Percentiles rank a stretch among this genome's conserved stretches.
Evolutionary conservation across 352 stramenopile genomes (phyloP).

Genomic region (Globisporangium parvum): DNA sequence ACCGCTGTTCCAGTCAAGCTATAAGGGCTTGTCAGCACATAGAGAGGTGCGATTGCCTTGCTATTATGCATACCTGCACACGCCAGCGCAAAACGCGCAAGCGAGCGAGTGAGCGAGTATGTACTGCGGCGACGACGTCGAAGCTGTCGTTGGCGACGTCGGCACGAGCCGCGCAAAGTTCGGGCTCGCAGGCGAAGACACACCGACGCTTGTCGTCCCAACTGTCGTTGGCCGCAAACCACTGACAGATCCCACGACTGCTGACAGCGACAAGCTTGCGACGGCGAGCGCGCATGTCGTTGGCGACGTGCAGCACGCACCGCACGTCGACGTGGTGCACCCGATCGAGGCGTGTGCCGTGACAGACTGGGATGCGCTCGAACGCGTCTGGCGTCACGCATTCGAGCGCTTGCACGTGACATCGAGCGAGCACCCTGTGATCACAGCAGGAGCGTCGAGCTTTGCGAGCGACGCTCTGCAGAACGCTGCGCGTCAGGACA

Average conservation of each 20-base stretch:
- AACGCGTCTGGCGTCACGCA: slow-evolving; percentile 76
- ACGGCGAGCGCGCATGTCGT: slow-evolving; percentile 21
- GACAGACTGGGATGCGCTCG: slow-evolving; percentile 81
- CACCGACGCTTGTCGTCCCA: slow-evolving; percentile 84
- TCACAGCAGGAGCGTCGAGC: slow-evolving; percentile 67
- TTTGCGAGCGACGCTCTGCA: slow-evolving; percentile 67
- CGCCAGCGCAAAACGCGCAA: not conserved
- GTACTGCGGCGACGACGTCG: slow-evolving; percentile 96
- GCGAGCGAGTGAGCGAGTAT: slow-evolving; percentile 31
- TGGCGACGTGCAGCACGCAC: slow-evolving; percentile 49
- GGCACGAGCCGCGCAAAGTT: slow-evolving; percentile 90
- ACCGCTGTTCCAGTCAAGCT: not conserved
- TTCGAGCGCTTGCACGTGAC: slow-evolving; percentile 71
- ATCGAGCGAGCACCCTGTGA: slow-evolving; percentile 64
- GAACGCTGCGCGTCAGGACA: slow-evolving; percentile 46
- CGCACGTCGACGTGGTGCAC: slow-evolving; percentile 51
- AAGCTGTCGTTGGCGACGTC: slow-evolving; percentile 93
- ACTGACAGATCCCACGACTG: slow-evolving; percentile 2
- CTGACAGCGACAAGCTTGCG: not conserved
- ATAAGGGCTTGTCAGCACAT: not conserved
- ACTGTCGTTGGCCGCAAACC: slow-evolving; percentile 50
- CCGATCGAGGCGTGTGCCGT: slow-evolving; percentile 56
- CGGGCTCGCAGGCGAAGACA: slow-evolving; percentile 93
- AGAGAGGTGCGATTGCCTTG: too few relatives aligned
- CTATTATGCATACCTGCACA: too few relatives aligned